Evolutionary conservation across 371 early-diverging fungal species (phyloP).

Genomic region (Mucor circinelloides): DNA sequence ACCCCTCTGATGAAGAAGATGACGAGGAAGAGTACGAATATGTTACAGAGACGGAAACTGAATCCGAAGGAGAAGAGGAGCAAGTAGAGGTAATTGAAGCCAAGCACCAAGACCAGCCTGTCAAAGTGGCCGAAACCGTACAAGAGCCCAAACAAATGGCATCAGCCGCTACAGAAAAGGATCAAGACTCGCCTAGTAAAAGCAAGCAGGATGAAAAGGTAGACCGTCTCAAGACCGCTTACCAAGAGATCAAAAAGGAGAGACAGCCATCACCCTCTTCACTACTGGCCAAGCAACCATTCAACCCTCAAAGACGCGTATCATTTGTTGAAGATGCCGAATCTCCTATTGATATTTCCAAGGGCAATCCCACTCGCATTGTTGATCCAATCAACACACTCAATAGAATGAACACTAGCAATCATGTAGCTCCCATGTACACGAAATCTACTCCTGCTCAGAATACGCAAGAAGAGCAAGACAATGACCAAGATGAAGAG

Average conservation of each 20-base stretch:
- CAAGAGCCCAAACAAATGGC: neutral
- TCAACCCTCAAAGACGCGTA: constrained; percentile 7
- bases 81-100: neutral
- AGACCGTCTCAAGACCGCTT: neutral
- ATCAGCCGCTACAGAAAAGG: neutral
- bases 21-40: constrained; percentile 18
- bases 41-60: constrained; percentile 16
- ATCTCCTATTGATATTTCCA: neutral
- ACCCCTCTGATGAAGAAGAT: constrained; percentile 22
- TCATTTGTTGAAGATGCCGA: constrained; percentile 7
- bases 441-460: neutral
- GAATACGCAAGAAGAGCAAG: neutral
- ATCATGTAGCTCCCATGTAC: neutral
- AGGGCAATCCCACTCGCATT: neutral
- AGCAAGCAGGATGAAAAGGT: constrained; percentile 1
- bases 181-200: neutral
- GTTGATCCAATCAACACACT: neutral
- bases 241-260: neutral
- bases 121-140: neutral
- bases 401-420: neutral
- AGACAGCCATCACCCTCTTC: constrained; percentile 2
- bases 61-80: neutral
- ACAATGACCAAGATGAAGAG: neutral
- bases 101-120: neutral
- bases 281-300: constrained; percentile 1